These are phyloP conservation scores for Yarrowia sp. DNA, from an alignment of 805 yeast species.

Conservation along the genomic window DNA sequence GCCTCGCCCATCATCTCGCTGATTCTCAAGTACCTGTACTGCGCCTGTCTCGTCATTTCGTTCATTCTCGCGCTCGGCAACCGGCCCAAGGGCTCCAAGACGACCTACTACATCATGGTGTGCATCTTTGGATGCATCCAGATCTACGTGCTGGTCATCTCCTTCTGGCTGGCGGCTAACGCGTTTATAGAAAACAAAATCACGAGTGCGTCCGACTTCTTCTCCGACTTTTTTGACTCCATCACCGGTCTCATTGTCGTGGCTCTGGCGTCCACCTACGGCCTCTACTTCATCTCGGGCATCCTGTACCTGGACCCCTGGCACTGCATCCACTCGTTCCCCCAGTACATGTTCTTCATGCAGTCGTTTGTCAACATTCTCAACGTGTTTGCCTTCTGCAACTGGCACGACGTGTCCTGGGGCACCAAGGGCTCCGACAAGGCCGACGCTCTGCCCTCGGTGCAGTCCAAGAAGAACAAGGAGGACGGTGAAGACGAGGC, in stretches of 20 bases:
- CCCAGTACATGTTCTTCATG: slow-evolving; percentile 51
- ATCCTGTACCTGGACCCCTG: slow-evolving; percentile 68
- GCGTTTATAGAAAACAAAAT: slow-evolving; percentile 54
- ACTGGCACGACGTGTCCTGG: slow-evolving; percentile 76
- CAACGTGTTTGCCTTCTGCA: slow-evolving; percentile 72
- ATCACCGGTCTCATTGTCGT: slow-evolving; percentile 64
- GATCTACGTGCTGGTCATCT: slow-evolving; percentile 65
- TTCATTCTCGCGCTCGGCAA: slow-evolving; percentile 70
- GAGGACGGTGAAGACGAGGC: slow-evolving; percentile 57
- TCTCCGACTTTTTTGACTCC: slow-evolving; percentile 51
- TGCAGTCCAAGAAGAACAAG: slow-evolving; percentile 56
- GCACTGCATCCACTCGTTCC: slow-evolving; percentile 66
- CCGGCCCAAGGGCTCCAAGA: slow-evolving; percentile 66
- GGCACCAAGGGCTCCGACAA: slow-evolving; percentile 72
- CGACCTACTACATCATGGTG: slow-evolving; percentile 61
- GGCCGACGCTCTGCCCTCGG: slow-evolving; percentile 62
- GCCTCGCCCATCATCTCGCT: slow-evolving; percentile 57
- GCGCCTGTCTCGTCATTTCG: slow-evolving; percentile 63
- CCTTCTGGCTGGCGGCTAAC: slow-evolving; percentile 63
- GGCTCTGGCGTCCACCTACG: slow-evolving; percentile 66
- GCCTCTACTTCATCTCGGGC: slow-evolving; percentile 65
- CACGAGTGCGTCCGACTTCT: slow-evolving; percentile 46
- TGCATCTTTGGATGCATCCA: slow-evolving; percentile 65
- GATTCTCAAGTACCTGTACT: slow-evolving; percentile 62
- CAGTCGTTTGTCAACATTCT: slow-evolving; percentile 55